Evolutionary conservation across 2,329 filamentous ascomycete species (phyloP).

Genomic region (Macrophomina phaseolina): DNA sequence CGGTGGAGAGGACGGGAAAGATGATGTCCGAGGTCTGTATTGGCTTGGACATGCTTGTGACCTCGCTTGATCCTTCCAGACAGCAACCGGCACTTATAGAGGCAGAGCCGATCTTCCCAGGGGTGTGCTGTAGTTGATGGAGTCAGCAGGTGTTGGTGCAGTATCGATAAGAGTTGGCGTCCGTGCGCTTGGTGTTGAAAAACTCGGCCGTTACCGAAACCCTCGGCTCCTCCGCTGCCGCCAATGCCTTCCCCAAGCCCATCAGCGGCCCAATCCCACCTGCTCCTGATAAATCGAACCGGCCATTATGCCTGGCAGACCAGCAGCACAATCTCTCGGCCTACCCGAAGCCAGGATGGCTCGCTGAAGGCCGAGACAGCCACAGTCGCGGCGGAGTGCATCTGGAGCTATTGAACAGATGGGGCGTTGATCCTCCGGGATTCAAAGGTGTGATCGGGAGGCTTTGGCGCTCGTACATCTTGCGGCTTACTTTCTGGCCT

Average conservation of each 20-base stretch:
- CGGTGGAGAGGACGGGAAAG: constrained; percentile 63
- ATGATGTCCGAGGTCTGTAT: constrained; percentile 51
- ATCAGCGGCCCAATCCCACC: no score
- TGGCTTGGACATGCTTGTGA: constrained; percentile 17
- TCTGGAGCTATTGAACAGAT: background rate
- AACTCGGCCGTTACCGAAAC: background rate
- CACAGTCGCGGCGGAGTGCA: background rate
- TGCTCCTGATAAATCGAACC: no score
- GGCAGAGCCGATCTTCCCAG: no score
- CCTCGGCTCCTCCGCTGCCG: background rate
- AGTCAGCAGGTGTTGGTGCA: background rate
- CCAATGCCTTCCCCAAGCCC: background rate
- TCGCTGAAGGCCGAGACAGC: background rate
- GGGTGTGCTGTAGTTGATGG: background rate
- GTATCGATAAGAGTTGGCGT: background rate
- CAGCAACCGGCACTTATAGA: no score
- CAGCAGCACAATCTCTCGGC: no score
- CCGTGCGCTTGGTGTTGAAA: constrained; percentile 23
- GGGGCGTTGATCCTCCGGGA: background rate
- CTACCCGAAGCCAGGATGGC: background rate
- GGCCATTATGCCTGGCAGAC: no score
- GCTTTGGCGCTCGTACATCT: background rate
- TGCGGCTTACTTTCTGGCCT: no score
- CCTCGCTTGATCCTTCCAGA: background rate
- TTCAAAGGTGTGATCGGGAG: background rate